Base-by-base conservation (phyloP, 805 yeast genomes). In the Yamadazyma scolyti region DNA sequence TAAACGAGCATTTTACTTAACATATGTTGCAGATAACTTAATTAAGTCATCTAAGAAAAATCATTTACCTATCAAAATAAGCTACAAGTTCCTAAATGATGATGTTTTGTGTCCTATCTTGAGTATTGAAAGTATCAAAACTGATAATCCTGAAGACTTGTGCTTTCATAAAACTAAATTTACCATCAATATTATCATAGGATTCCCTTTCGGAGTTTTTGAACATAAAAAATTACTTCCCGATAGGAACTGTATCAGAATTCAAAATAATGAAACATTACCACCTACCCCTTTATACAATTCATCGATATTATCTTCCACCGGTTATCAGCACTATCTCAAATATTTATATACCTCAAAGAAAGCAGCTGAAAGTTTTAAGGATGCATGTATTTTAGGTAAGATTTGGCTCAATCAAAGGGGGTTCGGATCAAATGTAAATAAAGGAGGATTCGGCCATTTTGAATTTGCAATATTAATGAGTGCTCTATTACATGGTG, bases 221-320 rank as follows among this genome's bases (percentile, higher is more conserved):
- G 93, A 85, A 22, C 46, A 75, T 11, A 79, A 81, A 46, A 90
- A 88, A 54, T 66, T 93, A 20, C 63, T 77, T 20, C 93, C 94
- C 2, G 83, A 81, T 47, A 77, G 78, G 47, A 90, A 88, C 58
- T 81, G 93, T 56, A 78, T 89, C 28, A 70, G 97, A 43, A 75
- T 85, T 2, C 84, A 79, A 44, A 52, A 64, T 18, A 68, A 63
- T 16, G 51, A 52, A 15, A 63, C 59, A 16, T 57, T 77, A 23
- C 80, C 82, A 6, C 82, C 95, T 10, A 90, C 97, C 1, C 94
- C 96, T 2, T 56, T 80, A 23, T 93, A 93, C 68, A 93, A 93
- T 61, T 74, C 93, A 10, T 75, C 95, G 1, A 57, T 93, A 4
- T 59, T 88, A 28, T 65, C 93, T 1, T 79, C 84, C 46, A 61